Evolutionary conservation across 805 yeast genomes (phyloP), one percentile per base, ranked within the genome.

Genomic region (Saturnispora zaruensis): DNA sequence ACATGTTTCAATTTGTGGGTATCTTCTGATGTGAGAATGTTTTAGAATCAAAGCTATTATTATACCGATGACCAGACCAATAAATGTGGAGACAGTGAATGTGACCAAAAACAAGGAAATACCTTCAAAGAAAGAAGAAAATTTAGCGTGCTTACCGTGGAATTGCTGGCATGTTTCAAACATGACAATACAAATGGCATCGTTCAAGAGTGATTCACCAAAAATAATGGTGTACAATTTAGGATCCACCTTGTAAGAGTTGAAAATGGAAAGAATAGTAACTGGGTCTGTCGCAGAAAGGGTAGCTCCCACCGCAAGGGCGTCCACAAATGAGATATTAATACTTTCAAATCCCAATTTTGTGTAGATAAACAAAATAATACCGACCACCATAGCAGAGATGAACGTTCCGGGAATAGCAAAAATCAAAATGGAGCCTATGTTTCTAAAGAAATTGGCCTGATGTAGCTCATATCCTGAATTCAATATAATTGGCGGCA

Each of bases 201-300:
- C 99, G 65, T 93, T 93, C 55, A 93, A 72, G 52, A 93, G 72
- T 4, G 96, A 87, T 68, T 93, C 99, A 45, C 99, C 99, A 66
- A 93, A 91, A 55, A 93, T 95, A 54, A 93, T 89, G 24, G 99
- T 95, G 70, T 95, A 93, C 44, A 93, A 73, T 66, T 95, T 93
- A 9, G 99, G 99, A 66, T 93, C 99, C 33, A 93, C 99, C 67
- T 91, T 90, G 70, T 93, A 93, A 13, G 98, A 93, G 64, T 91
- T 93, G 74, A 93, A 93, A 53, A 93, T 93, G 13, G 98, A 89
- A 57, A 93, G 70, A 60, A 93, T 91, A 1, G 99, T 93, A 28
- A 93, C 97, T 0, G 99, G 99, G 66, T 93, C 99, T 2, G 99
- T 93, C 20, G 99, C 99, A 2, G 96, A 87, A 41, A 93, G 75